Base-by-base conservation (phyloP, 2,329 filamentous ascomycete genomes). In the Tricladium varicosporioides region DNA sequence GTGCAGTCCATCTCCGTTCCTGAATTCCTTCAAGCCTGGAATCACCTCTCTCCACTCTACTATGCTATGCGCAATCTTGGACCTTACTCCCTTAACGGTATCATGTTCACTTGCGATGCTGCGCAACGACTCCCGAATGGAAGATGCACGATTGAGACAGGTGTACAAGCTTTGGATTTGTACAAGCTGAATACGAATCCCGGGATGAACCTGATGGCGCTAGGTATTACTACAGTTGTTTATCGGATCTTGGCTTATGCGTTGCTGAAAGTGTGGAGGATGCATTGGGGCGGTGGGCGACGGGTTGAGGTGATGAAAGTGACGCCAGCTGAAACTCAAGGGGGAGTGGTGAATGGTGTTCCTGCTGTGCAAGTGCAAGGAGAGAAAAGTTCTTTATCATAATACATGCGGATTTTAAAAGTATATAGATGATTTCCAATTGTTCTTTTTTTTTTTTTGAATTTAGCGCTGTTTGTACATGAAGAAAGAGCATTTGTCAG, bases 1-100 rank as follows among this genome's bases (percentile, higher is more conserved):
- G 77, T 91, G 33, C 80, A 92, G 70, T 88, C 83, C 56, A 85
- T 91, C 61, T 74, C 86, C 64, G 85, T 91, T 74, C 87, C 88
- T 1, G 65, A 70, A 2, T 80, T 91, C 14, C 81, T 91, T 48
- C 76, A 84, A 60, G 84, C 79, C 0, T 79, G 90, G 68, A 92
- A 92, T 69, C 86, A 90, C 69, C 78, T 92, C 48, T 85, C 80
- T 1, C 89, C 89, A 0, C 79, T 90, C 53, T 86, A 88, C 52
- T 92, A 91, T 67, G 80, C 82, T 0, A 78, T 87, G 2, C 82
- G 83, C 0, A 87, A 87, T 33, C 72, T 92, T 42, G 85, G 84
- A 0, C 82, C 84, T 0, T 91, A 85, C 61, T 84, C 84, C 0
- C 71, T 92, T 33, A 73, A 78, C 5, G 79, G 77, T 0, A 78